Percentiles rank a stretch among this genome's conserved stretches.
Evolutionary conservation across 164 flowering plant species (phyloP).

Genomic region (Tetracentron sinense): DNA sequence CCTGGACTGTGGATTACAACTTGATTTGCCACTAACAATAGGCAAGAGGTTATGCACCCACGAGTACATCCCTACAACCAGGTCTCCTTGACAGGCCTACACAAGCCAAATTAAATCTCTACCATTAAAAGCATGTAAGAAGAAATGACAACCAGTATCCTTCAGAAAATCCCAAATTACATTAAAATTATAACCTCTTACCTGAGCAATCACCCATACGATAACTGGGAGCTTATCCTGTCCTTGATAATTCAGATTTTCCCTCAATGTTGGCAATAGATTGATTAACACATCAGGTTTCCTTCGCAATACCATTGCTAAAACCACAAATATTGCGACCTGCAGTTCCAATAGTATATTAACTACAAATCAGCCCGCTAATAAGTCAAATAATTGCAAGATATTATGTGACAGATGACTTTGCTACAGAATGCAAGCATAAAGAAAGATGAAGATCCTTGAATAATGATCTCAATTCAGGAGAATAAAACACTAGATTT

Average conservation of each 20-base stretch:
- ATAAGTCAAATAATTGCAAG: neutral
- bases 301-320: conserved; percentile 40
- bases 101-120: neutral
- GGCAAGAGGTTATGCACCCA: conserved; percentile 56
- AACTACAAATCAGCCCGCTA: neutral
- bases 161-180: neutral
- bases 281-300: conserved; percentile 43
- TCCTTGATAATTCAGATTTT: conserved; percentile 41
- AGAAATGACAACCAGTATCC: neutral
- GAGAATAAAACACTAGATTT: too few species aligned
- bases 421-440: neutral
- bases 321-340: conserved; percentile 51
- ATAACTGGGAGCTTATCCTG: conserved; percentile 50
- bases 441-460: neutral
- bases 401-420: neutral
- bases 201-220: conserved; percentile 48
- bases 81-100: conserved; percentile 60
- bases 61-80: conserved; percentile 49
- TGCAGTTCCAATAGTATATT: conserved; percentile 18
- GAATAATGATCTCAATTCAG: too few species aligned
- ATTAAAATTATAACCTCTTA: conserved; percentile 1
- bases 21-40: conserved; percentile 39
- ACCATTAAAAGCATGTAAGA: neutral
- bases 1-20: conserved; percentile 55
- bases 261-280: conserved; percentile 30